These are phyloP conservation scores for Abelmoschus esculentus DNA, from an alignment of 345 rosid species.

Conservation along the genomic window DNA sequence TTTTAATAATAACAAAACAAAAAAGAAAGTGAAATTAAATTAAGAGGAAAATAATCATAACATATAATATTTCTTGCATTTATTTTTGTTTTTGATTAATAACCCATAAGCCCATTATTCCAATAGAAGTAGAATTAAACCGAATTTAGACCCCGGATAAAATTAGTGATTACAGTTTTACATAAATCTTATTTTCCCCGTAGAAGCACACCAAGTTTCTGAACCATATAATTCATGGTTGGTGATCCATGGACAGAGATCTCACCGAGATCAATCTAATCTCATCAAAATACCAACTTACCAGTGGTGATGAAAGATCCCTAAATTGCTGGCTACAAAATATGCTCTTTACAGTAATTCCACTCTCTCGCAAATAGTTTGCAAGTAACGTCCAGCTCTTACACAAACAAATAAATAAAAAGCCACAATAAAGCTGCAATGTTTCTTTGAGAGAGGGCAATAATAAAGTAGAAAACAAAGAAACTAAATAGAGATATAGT, in stretches of 20 bases:
- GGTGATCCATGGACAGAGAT: background rate
- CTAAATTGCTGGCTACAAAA: background rate
- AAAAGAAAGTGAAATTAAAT: too few species aligned
- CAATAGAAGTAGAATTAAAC: too few species aligned
- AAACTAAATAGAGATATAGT: background rate
- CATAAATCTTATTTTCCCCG: background rate
- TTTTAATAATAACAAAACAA: too few species aligned
- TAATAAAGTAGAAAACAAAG: conserved; percentile 5
- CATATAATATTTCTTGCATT: too few species aligned
- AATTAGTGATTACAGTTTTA: too few species aligned
- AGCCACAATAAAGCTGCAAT: background rate
- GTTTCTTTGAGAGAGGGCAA: background rate
- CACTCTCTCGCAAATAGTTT: background rate
- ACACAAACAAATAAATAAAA: background rate
- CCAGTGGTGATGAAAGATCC: background rate
- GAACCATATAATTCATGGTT: background rate
- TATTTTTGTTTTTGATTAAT: too few species aligned
- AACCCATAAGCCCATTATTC: too few species aligned
- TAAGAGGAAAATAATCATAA: too few species aligned
- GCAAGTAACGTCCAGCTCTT: background rate
- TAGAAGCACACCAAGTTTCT: too few species aligned
- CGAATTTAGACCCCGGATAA: too few species aligned
- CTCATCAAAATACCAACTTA: background rate
- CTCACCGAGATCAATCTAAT: background rate
- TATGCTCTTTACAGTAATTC: background rate